phyloP scores from a whole-genome alignment of 257 asterid species.

The Solanum medicagineum region DNA sequence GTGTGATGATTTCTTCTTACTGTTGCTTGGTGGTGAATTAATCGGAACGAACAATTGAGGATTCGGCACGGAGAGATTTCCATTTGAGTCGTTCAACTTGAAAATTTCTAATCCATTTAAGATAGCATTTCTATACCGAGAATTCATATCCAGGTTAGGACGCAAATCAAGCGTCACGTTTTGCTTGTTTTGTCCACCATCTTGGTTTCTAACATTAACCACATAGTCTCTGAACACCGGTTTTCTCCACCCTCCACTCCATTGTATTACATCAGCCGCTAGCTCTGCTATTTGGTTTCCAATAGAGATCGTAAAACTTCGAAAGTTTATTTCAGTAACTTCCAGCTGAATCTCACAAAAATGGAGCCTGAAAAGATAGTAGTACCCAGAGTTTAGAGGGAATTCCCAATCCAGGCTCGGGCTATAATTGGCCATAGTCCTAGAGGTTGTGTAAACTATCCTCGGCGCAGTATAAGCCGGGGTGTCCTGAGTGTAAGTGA shows the following conservation, averaged over 20 bases:
- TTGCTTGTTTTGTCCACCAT: conserved; percentile 6
- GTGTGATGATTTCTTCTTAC: not conserved
- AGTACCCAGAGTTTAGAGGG: conserved; percentile 34
- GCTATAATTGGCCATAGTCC: conserved; percentile 1
- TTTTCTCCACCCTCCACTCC: conserved; percentile 3
- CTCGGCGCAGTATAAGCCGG: conserved; percentile 39
- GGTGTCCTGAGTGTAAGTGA: conserved; percentile 8
- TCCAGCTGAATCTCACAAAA: conserved; percentile 28
- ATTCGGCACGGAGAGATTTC: conserved; percentile 38
- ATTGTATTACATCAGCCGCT: not conserved
- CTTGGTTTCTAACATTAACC: not conserved
- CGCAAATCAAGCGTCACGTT: conserved; percentile 14
- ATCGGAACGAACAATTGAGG: not conserved
- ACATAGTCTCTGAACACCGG: conserved; percentile 36
- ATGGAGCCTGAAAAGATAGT: conserved; percentile 41
- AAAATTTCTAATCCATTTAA: conserved; percentile 63
- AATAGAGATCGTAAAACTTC: conserved; percentile 11
- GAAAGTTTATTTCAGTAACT: not conserved
- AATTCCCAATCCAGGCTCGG: conserved; percentile 24
- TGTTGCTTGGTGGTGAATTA: not conserved
- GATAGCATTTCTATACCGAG: conserved; percentile 1
- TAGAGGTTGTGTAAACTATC: conserved; percentile 19
- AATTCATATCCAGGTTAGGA: not conserved
- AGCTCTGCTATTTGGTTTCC: conserved; percentile 1
- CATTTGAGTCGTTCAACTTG: conserved; percentile 19